phyloP scores from a whole-genome alignment of 2,329 filamentous ascomycete genomes.

The Ophiostoma quercus region DNA sequence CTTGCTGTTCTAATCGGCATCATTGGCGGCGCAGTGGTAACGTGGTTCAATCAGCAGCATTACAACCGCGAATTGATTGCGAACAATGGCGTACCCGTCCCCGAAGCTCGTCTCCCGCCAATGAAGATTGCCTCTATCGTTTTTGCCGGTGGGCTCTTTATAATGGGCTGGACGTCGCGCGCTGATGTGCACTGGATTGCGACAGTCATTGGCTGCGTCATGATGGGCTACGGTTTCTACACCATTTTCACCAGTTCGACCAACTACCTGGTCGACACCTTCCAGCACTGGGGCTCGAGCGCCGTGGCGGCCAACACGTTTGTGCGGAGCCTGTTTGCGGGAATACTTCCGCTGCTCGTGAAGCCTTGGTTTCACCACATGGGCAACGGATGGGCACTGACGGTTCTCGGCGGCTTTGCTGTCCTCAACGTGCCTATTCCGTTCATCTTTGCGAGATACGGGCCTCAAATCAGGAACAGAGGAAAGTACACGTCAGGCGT shows the following conservation, averaged over 20 bases:
- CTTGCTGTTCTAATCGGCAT: neutral
- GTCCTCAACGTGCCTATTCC: constrained; percentile 48
- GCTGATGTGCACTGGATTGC: neutral
- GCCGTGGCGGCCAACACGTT: constrained; percentile 62
- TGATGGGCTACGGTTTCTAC: constrained; percentile 33
- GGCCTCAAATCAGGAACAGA: neutral
- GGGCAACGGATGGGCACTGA: constrained; percentile 56
- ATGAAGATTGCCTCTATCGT: neutral
- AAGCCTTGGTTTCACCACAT: constrained; percentile 55
- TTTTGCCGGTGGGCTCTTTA: neutral
- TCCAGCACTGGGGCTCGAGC: constrained; percentile 53
- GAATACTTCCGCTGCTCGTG: constrained; percentile 55
- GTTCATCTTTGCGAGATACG: constrained; percentile 36
- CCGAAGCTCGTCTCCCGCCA: neutral
- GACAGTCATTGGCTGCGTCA: neutral
- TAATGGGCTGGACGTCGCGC: constrained; percentile 2
- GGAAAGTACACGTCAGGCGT: neutral
- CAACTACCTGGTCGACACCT: constrained; percentile 51
- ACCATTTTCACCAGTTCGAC: constrained; percentile 49
- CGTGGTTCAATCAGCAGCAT: neutral
- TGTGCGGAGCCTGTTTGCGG: constrained; percentile 51
- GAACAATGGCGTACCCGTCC: neutral
- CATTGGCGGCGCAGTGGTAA: neutral
- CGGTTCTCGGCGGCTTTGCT: constrained; percentile 44
- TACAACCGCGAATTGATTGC: neutral